Base-by-base conservation (phyloP, 176 grass and related monocot genomes). In the Oryza rufipogon region DNA sequence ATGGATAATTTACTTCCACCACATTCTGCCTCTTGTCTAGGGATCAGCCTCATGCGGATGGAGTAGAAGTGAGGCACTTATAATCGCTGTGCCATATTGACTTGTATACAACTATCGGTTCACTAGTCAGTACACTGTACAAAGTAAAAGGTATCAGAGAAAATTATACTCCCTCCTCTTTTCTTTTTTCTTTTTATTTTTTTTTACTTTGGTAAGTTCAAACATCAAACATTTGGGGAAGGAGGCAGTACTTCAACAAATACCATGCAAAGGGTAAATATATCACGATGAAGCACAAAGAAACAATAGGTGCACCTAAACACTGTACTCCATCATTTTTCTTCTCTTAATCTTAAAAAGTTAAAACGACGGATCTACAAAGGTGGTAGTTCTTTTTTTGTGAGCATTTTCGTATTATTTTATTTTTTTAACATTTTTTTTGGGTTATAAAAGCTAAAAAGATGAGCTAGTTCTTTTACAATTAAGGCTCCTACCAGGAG, bases 291-390 rank as follows among this genome's bases (percentile, higher is more conserved):
- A 65, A 64, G 3, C 1, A 52, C 26, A 38, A 34, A 32, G 41
- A 23, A 78, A 71, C 17, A 45, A 32, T 73, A 60, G 65, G 14
- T 23, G n/a, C 9, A 48, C 75, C 45, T 68, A 88, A 66, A 61
- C 33, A 28, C 16, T 7, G 49, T 70, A 70, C n/a, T 32, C 30
- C 30, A 32, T 32, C 16, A 56, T 17, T 64, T 51, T 28, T 60
- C 28, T 66, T 74, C 16, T 44, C 5, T n/a, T 51, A 70, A 45
- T 44, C 5, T n/a, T 51, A 70, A 54, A 70, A 76, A 42, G 38
- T 85, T 20, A 81, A 81, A 60, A 52, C 12, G 41, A 30, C 7
- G 44, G 20, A 71, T 70, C n/a, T 54, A 85, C 87, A 81, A 48
- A 66, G 17, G 38, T 10, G 45, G 45, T 4, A 28, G 15, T 41